Percentiles rank a stretch among this genome's conserved stretches.
Evolutionary conservation across 352 stramenopile genomes (phyloP).

Genomic region (Pythium brassicae): DNA sequence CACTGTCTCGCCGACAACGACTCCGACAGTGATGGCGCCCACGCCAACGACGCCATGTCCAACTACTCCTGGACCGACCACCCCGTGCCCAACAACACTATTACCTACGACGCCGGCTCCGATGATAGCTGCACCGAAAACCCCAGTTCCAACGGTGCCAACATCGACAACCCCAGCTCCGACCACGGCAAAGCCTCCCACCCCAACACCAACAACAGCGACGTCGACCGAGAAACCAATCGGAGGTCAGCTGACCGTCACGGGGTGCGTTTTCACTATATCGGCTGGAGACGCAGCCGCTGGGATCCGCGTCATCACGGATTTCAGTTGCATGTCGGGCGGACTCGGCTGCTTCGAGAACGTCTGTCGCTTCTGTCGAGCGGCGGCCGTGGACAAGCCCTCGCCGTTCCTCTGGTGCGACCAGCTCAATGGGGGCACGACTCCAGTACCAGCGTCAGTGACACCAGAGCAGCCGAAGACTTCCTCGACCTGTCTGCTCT

Average conservation of each 20-base stretch:
- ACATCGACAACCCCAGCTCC: neutral
- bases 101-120: neutral
- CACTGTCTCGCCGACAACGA: neutral
- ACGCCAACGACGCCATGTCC: neutral
- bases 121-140: neutral
- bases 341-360: slow-evolving; percentile 21
- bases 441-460: neutral
- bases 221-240: neutral
- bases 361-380: slow-evolving; percentile 22
- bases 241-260: neutral
- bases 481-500: neutral
- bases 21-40: neutral
- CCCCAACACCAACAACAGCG: neutral
- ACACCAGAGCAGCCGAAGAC: neutral
- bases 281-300: slow-evolving; percentile 12
- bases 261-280: slow-evolving; percentile 1
- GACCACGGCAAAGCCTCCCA: neutral
- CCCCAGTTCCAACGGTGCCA: neutral
- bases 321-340: slow-evolving; percentile 15
- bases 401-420: neutral
- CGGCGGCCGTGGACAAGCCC: neutral
- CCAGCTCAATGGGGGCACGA: neutral
- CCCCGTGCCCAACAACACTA: neutral
- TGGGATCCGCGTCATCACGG: slow-evolving; percentile 8
- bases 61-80: neutral